Conservation (phyloP, 2,329 filamentous ascomycete genomes). For the Aspergillus vadensis region DNA sequence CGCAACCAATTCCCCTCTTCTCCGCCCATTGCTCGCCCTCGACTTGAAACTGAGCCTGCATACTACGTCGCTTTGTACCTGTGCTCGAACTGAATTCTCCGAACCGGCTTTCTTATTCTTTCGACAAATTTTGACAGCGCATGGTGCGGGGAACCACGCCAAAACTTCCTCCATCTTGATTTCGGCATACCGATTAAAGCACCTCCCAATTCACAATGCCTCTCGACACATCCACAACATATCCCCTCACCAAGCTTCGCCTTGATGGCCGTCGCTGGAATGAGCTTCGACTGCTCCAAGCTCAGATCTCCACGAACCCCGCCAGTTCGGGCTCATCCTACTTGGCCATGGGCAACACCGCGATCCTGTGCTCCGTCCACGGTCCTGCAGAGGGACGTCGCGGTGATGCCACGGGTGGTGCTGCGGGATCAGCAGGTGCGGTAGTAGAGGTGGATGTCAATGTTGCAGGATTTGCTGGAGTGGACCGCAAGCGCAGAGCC, state of each 20-base stretch:
- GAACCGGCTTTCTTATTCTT: neutral
- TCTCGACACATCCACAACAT: slow-evolving; percentile 89
- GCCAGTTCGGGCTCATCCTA: slow-evolving; percentile 91
- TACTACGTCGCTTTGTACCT: neutral
- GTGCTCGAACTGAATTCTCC: neutral
- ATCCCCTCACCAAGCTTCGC: slow-evolving; percentile 80
- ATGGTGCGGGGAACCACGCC: slow-evolving; percentile 10
- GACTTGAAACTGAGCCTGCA: neutral
- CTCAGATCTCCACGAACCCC: slow-evolving; percentile 88
- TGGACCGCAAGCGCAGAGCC: slow-evolving; percentile 76
- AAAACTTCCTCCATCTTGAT: neutral
- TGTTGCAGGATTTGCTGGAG: slow-evolving; percentile 82
- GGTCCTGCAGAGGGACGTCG: slow-evolving; percentile 74
- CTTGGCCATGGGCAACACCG: slow-evolving; percentile 96
- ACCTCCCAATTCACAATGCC: slow-evolving; percentile 64
- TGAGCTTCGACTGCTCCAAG: slow-evolving; percentile 84
- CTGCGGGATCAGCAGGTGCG: slow-evolving; percentile 55
- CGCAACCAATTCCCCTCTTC: slow-evolving; percentile 5
- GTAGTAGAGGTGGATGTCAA: slow-evolving; percentile 79
- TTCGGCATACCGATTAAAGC: slow-evolving; percentile 1
- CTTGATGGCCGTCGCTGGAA: slow-evolving; percentile 92
- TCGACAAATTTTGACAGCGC: neutral
- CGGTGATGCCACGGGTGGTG: slow-evolving; percentile 50
- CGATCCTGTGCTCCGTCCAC: slow-evolving; percentile 88
- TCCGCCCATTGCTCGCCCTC: neutral